Evolutionary conservation across 192 early-diverging fungal species (phyloP), one percentile per base, ranked within the genome.

Genomic region (Oehlia diaphana): DNA sequence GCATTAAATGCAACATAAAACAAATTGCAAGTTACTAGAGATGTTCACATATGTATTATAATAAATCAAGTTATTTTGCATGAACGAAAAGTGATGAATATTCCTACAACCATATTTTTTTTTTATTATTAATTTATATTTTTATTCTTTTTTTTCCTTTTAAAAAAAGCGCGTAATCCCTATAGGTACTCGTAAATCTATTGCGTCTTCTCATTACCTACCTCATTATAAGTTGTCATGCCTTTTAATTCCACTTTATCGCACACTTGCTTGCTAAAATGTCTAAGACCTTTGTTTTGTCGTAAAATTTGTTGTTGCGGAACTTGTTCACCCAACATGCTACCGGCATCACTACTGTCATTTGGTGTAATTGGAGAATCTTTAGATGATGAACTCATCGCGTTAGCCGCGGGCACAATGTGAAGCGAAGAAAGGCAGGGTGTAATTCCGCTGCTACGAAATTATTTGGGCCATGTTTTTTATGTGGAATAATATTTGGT

Each of bases 171-270:
- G 39, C 37, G 9, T 71, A 9, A 33, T 70, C 35, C 35, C 68
- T 9, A 66, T 66, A 37, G 0, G 31, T 31, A 31, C 31, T 31
- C 31, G 31, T 26, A 26, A 26, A 35, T 35, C 35, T 35, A 37
- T 2, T 37, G 14, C 9, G 1, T 28, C 9, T 35, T 14, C 26
- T 33, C 33, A 21, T 35, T 33, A 33, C 63, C 10, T 83, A 87
- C 86, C 80, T 90, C 89, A 76, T 92, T 90, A 75, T 91, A 91
- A 9, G 89, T 91, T 14, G 91, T 91, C 12, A 83, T 72, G 10
- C 87, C 86, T 82, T 90, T 90, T 49, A 82, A 72, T 65, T 87
- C 82, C 35, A 92, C 91, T 78, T 86, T 89, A 66, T 90, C 90
- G 69, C 90, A 91, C 26, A 92, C 89, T 68, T 86, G 85, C 63